phyloP scores from a whole-genome alignment of 1,139 yeast species.

The Yamadazyma spencermartinsiae region DNA sequence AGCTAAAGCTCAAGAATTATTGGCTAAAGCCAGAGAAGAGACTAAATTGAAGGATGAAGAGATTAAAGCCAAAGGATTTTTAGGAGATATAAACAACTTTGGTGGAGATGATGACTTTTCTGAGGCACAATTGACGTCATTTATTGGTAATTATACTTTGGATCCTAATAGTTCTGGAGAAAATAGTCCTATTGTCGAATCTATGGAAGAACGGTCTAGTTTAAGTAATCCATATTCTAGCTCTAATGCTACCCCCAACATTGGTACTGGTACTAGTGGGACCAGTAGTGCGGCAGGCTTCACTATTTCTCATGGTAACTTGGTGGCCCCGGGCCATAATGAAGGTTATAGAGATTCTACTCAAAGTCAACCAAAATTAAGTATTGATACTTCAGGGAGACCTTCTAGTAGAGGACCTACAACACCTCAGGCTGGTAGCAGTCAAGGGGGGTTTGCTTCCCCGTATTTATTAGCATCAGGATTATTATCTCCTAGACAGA shows the following conservation, averaged over 20 bases:
- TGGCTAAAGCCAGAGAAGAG: constrained; percentile 79
- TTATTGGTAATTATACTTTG: constrained; percentile 22
- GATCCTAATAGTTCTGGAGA: constrained; percentile 27
- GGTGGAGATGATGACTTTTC: constrained; percentile 28
- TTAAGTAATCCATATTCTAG: constrained; percentile 3
- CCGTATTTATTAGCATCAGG: constrained; percentile 64
- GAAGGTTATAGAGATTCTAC: constrained; percentile 6
- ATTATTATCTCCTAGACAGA: constrained; percentile 46
- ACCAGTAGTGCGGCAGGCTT: constrained; percentile 1
- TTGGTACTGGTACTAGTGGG: constrained; percentile 6
- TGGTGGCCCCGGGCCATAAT: constrained; percentile 8
- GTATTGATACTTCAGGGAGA: constrained; percentile 31
- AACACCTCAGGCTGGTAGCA: constrained; percentile 31
- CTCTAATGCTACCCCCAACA: constrained; percentile 13
- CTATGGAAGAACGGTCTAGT: constrained; percentile 25
- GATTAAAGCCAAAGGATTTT: constrained; percentile 37
- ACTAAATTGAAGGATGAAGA: constrained; percentile 63
- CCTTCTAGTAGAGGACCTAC: constrained; percentile 25
- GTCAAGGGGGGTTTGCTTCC: constrained; percentile 52
- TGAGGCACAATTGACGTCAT: constrained; percentile 18
- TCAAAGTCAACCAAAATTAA: constrained; percentile 30
- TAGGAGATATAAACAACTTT: constrained; percentile 18
- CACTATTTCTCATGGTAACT: neutral
- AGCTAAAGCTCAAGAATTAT: constrained; percentile 80
- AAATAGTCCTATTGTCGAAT: constrained; percentile 32